phyloP scores from a whole-genome alignment of 164 flowering plant genomes.

The Platanus orientalis region DNA sequence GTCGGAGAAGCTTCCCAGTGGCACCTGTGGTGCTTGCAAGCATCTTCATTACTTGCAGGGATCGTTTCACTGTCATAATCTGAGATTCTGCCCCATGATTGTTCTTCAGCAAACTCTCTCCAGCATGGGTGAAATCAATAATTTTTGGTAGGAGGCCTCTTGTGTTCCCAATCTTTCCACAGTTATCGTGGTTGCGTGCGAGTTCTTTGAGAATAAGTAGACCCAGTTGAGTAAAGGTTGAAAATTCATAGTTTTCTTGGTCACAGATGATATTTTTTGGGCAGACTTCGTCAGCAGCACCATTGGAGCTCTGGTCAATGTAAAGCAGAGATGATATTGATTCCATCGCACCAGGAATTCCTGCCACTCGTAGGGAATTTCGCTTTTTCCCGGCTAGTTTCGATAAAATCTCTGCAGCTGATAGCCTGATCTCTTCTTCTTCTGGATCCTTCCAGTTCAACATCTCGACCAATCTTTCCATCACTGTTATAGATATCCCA shows the following conservation, averaged over 20 bases:
- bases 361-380: constrained; percentile 78
- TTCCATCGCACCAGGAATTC: constrained; percentile 90
- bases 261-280: constrained; percentile 46
- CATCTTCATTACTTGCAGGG: constrained; percentile 76
- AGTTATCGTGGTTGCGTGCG: constrained; percentile 78
- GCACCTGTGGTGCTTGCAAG: constrained; percentile 70
- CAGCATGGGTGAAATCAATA: constrained; percentile 70
- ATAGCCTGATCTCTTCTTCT: constrained; percentile 73
- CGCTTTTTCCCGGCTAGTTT: constrained; percentile 76
- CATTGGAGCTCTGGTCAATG: constrained; percentile 26
- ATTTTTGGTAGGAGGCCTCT: constrained; percentile 82
- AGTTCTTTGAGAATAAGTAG: constrained; percentile 78
- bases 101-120: constrained; percentile 45
- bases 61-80: constrained; percentile 53
- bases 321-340: constrained; percentile 86
- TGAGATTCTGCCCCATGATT: constrained; percentile 40
- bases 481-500: constrained; percentile 54
- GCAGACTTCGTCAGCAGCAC: constrained; percentile 51
- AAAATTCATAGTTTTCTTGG: constrained; percentile 47
- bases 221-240: constrained; percentile 75
- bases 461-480: constrained; percentile 88
- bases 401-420: constrained; percentile 77
- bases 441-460: constrained; percentile 81
- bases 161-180: constrained; percentile 89
- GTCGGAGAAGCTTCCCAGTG: constrained; percentile 69